Conservation (phyloP, 2,329 filamentous ascomycete species). For the Talaromyces piceae region DNA sequence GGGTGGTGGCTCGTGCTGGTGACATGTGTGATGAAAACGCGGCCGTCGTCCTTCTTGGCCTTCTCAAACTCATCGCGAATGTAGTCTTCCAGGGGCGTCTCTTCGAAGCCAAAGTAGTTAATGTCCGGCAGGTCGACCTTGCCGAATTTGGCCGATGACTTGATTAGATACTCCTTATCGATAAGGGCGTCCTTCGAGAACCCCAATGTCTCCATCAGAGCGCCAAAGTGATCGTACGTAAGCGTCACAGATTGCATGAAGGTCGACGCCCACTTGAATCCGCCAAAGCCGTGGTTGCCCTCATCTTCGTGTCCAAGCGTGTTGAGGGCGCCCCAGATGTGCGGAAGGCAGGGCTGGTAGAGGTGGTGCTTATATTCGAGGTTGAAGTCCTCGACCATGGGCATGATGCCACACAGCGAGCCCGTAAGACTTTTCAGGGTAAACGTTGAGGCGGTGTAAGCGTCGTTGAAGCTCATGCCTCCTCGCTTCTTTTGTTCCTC, state of each 20-base stretch:
- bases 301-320: constrained; percentile 18
- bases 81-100: constrained; percentile 25
- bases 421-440: constrained; percentile 39
- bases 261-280: constrained; percentile 26
- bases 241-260: constrained; percentile 29
- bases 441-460: constrained; percentile 37
- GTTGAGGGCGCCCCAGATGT: constrained; percentile 21
- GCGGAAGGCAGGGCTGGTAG: constrained; percentile 41
- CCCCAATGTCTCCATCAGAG: constrained; percentile 21
- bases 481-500: constrained; percentile 23
- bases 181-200: constrained; percentile 12
- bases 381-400: constrained; percentile 38
- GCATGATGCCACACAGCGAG: constrained; percentile 38
- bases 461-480: constrained; percentile 37
- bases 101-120: constrained; percentile 27
- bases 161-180: constrained; percentile 18
- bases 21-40: constrained; percentile 27
- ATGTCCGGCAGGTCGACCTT: constrained; percentile 20
- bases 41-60: constrained; percentile 22
- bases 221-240: constrained; percentile 23
- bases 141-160: constrained; percentile 23
- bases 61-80: constrained; percentile 26
- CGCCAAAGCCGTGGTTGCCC: constrained; percentile 15
- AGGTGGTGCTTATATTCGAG: constrained; percentile 35
- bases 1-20: constrained; percentile 29